Evolutionary conservation across 306 rosid genomes (phyloP).

Genomic region (Gleditsia sinensis): DNA sequence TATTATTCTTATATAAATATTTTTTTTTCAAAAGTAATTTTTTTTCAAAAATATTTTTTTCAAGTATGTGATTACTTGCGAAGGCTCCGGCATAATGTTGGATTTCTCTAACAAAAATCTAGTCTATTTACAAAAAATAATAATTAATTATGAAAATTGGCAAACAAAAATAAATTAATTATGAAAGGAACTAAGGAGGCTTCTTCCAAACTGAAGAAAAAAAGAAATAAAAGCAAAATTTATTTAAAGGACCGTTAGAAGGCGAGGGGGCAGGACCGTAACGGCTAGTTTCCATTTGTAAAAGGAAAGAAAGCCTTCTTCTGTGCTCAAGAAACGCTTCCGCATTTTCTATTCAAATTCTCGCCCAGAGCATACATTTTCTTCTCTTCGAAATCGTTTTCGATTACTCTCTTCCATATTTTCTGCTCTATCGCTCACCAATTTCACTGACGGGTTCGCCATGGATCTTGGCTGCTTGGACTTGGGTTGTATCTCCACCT

Average conservation of each 20-base stretch:
- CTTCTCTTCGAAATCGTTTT: neutral
- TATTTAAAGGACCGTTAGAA: constrained; percentile 47
- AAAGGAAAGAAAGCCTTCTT: neutral
- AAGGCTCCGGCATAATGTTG: too few species aligned
- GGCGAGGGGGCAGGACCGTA: neutral
- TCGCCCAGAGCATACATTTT: neutral
- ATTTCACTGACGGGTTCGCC: neutral
- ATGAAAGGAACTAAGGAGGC: too few species aligned
- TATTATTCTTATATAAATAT: too few species aligned
- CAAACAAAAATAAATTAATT: too few species aligned
- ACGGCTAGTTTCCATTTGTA: constrained; percentile 47
- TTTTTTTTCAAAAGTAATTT: too few species aligned
- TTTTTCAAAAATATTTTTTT: too few species aligned
- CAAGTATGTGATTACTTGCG: too few species aligned
- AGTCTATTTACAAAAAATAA: too few species aligned
- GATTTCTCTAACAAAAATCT: too few species aligned
- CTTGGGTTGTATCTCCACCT: constrained; percentile 45
- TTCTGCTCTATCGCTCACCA: neutral
- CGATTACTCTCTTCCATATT: constrained; percentile 35
- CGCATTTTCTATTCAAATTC: neutral
- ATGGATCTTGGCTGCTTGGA: constrained; percentile 73
- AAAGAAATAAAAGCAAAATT: neutral
- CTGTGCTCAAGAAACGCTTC: constrained; percentile 8
- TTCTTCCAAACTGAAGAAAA: too few species aligned
- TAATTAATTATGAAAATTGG: too few species aligned